A percentile compares a stretch with the other conserved stretches of the same genome.
phyloP scores from a whole-genome alignment of 768 basidiomycete species.

The Mycena vitilis region DNA sequence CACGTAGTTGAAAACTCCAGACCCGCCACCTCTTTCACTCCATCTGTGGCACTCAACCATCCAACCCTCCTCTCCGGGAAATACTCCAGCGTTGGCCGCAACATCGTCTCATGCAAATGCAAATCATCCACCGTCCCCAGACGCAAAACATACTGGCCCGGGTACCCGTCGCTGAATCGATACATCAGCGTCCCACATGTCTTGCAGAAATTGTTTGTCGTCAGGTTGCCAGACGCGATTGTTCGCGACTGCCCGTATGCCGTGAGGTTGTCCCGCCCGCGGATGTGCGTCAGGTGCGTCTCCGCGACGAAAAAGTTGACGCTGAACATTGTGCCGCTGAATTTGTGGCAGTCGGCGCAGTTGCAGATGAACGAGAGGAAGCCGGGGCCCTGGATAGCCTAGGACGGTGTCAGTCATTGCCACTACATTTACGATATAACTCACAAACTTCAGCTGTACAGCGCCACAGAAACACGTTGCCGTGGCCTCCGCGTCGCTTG shows the following conservation, averaged over 20 bases:
- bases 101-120: constrained; percentile 15
- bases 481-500: background rate
- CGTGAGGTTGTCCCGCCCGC: constrained; percentile 22
- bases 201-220: constrained; percentile 23
- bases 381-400: constrained; percentile 24
- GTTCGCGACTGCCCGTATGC: constrained; percentile 8
- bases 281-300: constrained; percentile 22
- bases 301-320: constrained; percentile 13
- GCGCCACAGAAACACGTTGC: background rate
- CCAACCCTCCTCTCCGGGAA: background rate
- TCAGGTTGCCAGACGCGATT: background rate
- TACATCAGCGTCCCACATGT: constrained; percentile 31
- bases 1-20: background rate
- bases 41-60: background rate
- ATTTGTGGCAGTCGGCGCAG: constrained; percentile 28
- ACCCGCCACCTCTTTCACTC: background rate
- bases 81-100: constrained; percentile 17
- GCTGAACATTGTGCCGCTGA: constrained; percentile 3
- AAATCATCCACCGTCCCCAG: constrained; percentile 24
- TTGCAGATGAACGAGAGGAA: constrained; percentile 28
- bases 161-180: constrained; percentile 7
- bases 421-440: background rate
- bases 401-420: background rate
- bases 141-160: constrained; percentile 6
- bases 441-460: background rate